Conservation (phyloP, 805 yeast genomes). For the Diddensiella transvaalensis region DNA sequence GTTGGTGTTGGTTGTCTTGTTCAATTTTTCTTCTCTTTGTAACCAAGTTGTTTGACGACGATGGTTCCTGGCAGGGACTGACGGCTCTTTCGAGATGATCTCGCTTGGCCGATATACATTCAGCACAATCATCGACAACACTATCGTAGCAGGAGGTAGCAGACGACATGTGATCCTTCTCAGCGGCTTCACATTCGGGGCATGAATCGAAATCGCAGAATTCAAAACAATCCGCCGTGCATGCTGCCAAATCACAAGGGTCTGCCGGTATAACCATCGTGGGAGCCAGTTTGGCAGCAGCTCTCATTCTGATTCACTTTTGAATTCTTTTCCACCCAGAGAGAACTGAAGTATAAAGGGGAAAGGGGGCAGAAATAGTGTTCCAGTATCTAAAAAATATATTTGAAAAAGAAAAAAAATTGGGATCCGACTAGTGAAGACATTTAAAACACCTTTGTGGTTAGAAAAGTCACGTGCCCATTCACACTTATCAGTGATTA, state of each 20-base stretch:
- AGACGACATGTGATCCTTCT: background rate
- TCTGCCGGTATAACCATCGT: background rate
- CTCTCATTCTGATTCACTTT: too few relatives aligned
- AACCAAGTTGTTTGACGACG: too few relatives aligned
- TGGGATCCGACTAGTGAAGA: background rate
- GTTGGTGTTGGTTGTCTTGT: slow-evolving; percentile 19
- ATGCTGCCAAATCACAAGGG: slow-evolving; percentile 11
- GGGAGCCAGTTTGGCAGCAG: too few relatives aligned
- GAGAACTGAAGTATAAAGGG: background rate
- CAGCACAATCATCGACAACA: background rate
- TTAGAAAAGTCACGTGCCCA: background rate
- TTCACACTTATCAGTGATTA: background rate
- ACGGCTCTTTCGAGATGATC: background rate
- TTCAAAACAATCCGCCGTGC: background rate
- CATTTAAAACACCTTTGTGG: background rate
- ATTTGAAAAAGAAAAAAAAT: too few relatives aligned
- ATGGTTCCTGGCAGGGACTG: too few relatives aligned
- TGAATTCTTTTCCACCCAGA: too few relatives aligned
- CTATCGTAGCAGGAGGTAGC: background rate
- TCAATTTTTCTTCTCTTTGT: too few relatives aligned
- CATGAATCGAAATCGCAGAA: background rate
- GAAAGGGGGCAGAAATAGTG: background rate
- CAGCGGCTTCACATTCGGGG: background rate
- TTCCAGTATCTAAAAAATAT: too few relatives aligned
- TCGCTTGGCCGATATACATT: background rate